Base-by-base conservation (phyloP, 305 asterid genomes). In the Withania somnifera region DNA sequence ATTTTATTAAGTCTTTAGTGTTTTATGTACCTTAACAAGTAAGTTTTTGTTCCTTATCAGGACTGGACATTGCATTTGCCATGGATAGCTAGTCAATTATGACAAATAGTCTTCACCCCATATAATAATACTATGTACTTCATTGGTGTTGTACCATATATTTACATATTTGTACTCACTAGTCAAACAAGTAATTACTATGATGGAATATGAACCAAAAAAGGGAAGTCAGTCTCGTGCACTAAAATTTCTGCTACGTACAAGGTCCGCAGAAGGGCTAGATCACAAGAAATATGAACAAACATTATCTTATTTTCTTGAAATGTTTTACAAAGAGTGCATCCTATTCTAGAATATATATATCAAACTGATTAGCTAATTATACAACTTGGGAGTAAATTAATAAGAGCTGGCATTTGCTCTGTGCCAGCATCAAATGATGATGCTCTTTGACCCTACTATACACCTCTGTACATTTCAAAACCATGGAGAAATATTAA, bases 381-480 rank as follows among this genome's bases (percentile, higher is more conserved):
- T 32, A 63, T 22, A 47, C 60, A 75, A 47, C 17, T 75, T 51
- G 80, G 60, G 80, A 75, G 80, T 75, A 75, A 50, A 75, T 75
- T 50, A 50, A 28, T 26, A 15, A 75, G 79, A 84, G 83, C 81
- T 77, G 84, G 36, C 81, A 75, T 34, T 67, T 79, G 32, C 36
- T 54, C n/a, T 58, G 51, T 57, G 40, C 45, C 83, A 78, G 73
- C 75, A 63, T 47, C 32, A 6, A 42, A 40, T 52, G 58, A 53
- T 67, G 26, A 78, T 36, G n/a, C n/a, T n/a, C n/a, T 82, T 63
- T 82, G 76, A 68, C n/a, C 52, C 83, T 84, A 81, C 81, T 30
- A 34, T 67, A 68, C 76, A 66, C 56, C 77, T 84, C 56, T 79
- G 47, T 78, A 61, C 83, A 58, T 11, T 79, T 58, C 83, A 79